A percentile compares a stretch with the other conserved stretches of the same genome.
Evolutionary conservation across 495 filamentous ascomycete species (phyloP).

Genomic region (Haplographium delicatum): DNA sequence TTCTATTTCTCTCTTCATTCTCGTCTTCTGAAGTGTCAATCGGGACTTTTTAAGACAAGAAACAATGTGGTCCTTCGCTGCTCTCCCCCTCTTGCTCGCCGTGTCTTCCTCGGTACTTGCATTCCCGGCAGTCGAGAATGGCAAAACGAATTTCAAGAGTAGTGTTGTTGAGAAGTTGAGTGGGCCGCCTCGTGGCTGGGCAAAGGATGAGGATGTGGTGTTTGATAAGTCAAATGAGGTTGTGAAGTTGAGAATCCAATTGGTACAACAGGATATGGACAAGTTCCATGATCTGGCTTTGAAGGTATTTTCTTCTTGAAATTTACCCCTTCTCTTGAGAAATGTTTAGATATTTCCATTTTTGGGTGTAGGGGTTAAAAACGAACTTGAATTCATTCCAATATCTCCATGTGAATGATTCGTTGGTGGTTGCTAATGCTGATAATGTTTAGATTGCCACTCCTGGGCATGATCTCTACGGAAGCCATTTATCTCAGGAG

Average conservation of each 20-base stretch:
- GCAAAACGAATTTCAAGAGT: too few relatives aligned
- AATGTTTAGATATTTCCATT: neutral
- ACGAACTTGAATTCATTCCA: too few relatives aligned
- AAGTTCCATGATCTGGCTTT: constrained; percentile 24
- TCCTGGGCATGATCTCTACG: constrained; percentile 21
- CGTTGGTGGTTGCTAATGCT: too few relatives aligned
- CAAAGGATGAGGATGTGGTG: constrained; percentile 3
- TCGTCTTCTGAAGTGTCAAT: too few relatives aligned
- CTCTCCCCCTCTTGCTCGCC: too few relatives aligned
- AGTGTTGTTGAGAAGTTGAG: constrained; percentile 17
- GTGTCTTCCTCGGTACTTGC: too few relatives aligned
- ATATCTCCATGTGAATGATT: too few relatives aligned
- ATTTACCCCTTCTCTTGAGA: neutral
- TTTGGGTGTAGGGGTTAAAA: too few relatives aligned
- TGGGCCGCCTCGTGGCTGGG: constrained; percentile 20
- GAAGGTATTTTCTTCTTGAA: constrained; percentile 19
- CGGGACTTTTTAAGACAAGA: too few relatives aligned
- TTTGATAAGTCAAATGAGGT: constrained; percentile 16
- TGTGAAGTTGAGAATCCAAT: constrained; percentile 19
- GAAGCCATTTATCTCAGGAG: constrained; percentile 19
- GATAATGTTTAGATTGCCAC: constrained; percentile 18
- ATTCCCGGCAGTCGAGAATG: too few relatives aligned
- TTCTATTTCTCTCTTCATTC: too few relatives aligned
- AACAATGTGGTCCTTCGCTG: too few relatives aligned
- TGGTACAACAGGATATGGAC: constrained; percentile 20